These are phyloP conservation scores for Rugonectria rugulosa DNA, from an alignment of 2,329 filamentous ascomycete genomes.

Conservation along the genomic window DNA sequence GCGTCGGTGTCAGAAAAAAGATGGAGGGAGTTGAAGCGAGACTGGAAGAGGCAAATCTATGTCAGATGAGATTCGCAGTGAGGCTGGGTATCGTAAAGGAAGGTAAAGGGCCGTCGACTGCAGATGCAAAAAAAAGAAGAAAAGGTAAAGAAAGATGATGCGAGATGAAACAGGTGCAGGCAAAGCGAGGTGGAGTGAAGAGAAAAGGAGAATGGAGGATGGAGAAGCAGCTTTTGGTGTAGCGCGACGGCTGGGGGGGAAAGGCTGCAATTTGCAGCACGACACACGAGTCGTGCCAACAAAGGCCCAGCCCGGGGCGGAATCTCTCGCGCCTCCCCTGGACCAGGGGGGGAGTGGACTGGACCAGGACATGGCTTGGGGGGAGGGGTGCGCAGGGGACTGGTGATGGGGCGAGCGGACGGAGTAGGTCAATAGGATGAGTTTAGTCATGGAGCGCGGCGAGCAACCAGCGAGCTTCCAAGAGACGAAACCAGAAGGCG, in stretches of 20 bases:
- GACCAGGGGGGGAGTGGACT: slow-evolving; percentile 37
- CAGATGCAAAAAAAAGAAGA: too few species aligned
- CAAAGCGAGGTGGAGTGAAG: slow-evolving; percentile 39
- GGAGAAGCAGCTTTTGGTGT: slow-evolving; percentile 40
- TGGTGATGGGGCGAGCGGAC: slow-evolving; percentile 25
- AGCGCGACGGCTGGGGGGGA: slow-evolving; percentile 38
- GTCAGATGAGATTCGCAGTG: slow-evolving; percentile 27
- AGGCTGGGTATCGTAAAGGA: slow-evolving; percentile 30
- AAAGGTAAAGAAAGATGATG: slow-evolving; percentile 31
- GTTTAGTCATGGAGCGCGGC: slow-evolving; percentile 6
- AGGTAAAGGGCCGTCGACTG: slow-evolving; percentile 27
- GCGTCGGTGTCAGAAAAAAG: slow-evolving; percentile 21
- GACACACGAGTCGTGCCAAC: slow-evolving; percentile 43
- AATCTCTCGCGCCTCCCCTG: slow-evolving; percentile 42
- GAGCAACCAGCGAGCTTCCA: neutral
- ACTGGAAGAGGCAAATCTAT: slow-evolving; percentile 23
- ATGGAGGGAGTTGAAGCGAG: slow-evolving; percentile 25
- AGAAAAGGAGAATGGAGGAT: slow-evolving; percentile 40
- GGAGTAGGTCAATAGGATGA: slow-evolving; percentile 13
- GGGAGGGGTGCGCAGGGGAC: slow-evolving; percentile 27
- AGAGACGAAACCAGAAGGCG: neutral
- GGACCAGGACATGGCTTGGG: slow-evolving; percentile 25
- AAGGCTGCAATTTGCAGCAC: slow-evolving; percentile 42
- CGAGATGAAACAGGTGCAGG: slow-evolving; percentile 32
- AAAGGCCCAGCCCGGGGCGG: slow-evolving; percentile 40